Percentiles rank a stretch among this genome's conserved stretches.
phyloP scores from a whole-genome alignment of 208 protist genomes.

The Tritrichomonas musculus region DNA sequence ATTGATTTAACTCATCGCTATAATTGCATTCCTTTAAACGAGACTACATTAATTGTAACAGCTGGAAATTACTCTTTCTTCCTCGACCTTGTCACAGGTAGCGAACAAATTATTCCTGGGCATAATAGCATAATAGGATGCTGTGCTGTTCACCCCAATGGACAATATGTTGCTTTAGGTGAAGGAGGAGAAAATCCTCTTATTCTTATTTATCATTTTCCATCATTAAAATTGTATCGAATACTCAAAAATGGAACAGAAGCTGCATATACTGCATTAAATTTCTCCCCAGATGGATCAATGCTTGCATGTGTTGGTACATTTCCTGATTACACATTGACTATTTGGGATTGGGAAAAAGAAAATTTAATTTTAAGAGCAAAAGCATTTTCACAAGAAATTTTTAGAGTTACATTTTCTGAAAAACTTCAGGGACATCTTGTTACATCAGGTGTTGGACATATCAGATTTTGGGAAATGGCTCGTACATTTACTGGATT shows the following conservation, averaged over 20 bases:
- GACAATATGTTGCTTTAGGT: slow-evolving; percentile 32
- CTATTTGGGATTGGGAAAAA: slow-evolving; percentile 82
- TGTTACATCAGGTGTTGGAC: slow-evolving; percentile 76
- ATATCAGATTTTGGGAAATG: slow-evolving; percentile 96
- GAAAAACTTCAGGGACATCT: slow-evolving; percentile 73
- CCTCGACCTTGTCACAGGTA: neutral
- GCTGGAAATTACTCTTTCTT: slow-evolving; percentile 36
- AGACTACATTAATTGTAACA: neutral
- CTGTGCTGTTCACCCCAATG: slow-evolving; percentile 36
- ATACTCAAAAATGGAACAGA: slow-evolving; percentile 66
- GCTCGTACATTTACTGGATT: slow-evolving; percentile 90
- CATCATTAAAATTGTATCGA: slow-evolving; percentile 44
- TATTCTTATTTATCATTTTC: slow-evolving; percentile 42
- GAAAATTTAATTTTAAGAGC: slow-evolving; percentile 72
- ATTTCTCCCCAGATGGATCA: slow-evolving; percentile 69
- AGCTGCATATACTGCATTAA: slow-evolving; percentile 66
- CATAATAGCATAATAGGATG: slow-evolving; percentile 23
- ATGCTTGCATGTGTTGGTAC: slow-evolving; percentile 81
- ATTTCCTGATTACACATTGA: slow-evolving; percentile 81
- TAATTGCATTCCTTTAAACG: neutral
- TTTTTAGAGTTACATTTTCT: slow-evolving; percentile 77
- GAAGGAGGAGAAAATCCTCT: slow-evolving; percentile 33
- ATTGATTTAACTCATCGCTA: neutral
- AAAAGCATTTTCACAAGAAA: slow-evolving; percentile 87
- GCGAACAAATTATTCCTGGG: slow-evolving; percentile 26